Conservation (phyloP, 2,329 filamentous ascomycete genomes). For the Epichloe typhina region DNA sequence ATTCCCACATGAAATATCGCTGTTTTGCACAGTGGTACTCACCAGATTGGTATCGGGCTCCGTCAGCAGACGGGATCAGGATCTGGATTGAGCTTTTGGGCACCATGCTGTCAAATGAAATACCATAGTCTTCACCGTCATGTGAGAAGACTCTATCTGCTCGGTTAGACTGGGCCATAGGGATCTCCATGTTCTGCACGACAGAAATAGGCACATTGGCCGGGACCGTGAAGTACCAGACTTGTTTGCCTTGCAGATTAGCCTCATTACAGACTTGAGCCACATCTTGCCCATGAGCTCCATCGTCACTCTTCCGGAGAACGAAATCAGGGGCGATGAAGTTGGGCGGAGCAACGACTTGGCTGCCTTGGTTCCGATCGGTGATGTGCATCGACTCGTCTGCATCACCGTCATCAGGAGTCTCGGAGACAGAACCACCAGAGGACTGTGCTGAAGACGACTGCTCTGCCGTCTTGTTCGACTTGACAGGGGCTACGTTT, state of each 20-base stretch:
- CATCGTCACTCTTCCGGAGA: slow-evolving; percentile 32
- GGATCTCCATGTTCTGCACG: slow-evolving; percentile 50
- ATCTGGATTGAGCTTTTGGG: slow-evolving; percentile 42
- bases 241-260: slow-evolving; percentile 54
- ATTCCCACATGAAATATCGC: slow-evolving; percentile 4
- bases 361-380: slow-evolving; percentile 16
- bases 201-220: slow-evolving; percentile 54
- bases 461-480: neutral
- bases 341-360: slow-evolving; percentile 28
- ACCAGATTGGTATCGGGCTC: slow-evolving; percentile 42
- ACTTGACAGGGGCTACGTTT: neutral
- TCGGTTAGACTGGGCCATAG: slow-evolving; percentile 38
- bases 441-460: slow-evolving; percentile 2
- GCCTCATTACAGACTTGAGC: slow-evolving; percentile 43
- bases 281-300: slow-evolving; percentile 30
- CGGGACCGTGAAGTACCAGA: slow-evolving; percentile 71
- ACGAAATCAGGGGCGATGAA: slow-evolving; percentile 39
- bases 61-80: slow-evolving; percentile 43
- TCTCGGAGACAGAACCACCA: slow-evolving; percentile 5
- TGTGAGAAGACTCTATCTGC: slow-evolving; percentile 46
- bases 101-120: slow-evolving; percentile 38
- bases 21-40: slow-evolving; percentile 15
- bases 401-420: slow-evolving; percentile 17
- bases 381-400: slow-evolving; percentile 29
- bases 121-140: slow-evolving; percentile 49